Percentiles rank a stretch among this genome's conserved stretches.
These are phyloP conservation scores for Sporothrix dimorphospora DNA, from an alignment of 2,329 filamentous ascomycete genomes.

Conservation along the genomic window DNA sequence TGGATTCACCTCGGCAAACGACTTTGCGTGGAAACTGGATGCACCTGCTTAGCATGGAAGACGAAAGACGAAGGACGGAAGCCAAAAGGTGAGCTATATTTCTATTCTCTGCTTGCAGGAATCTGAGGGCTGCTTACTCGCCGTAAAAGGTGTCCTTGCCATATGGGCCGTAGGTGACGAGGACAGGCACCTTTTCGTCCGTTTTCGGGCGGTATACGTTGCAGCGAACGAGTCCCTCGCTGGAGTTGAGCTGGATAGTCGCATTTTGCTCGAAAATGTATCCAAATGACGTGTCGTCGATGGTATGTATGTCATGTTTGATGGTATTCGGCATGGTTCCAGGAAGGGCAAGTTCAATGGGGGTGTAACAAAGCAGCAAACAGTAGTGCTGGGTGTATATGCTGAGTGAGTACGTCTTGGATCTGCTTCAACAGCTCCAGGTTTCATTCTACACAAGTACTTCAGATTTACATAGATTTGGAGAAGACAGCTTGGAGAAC, in stretches of 20 bases:
- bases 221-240: constrained; percentile 42
- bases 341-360: background rate
- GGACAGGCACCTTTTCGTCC: constrained; percentile 53
- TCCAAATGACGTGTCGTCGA: constrained; percentile 39
- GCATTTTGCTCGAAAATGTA: constrained; percentile 50
- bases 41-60: too few relatives aligned
- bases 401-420: too few relatives aligned
- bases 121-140: constrained; percentile 21
- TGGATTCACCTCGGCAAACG: constrained; percentile 55
- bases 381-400: too few relatives aligned
- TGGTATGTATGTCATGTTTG: constrained; percentile 37
- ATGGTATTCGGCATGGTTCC: constrained; percentile 38
- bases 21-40: constrained; percentile 45
- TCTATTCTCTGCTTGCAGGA: too few relatives aligned
- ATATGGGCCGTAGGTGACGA: constrained; percentile 74
- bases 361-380: too few relatives aligned
- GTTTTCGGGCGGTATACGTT: constrained; percentile 46
- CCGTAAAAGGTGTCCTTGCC: constrained; percentile 72
- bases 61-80: too few relatives aligned
- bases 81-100: too few relatives aligned
- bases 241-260: constrained; percentile 40
- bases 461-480: background rate
- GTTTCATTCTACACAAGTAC: too few relatives aligned
- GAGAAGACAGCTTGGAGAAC: background rate
- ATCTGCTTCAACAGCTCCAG: too few relatives aligned